Evolutionary conservation across 768 basidiomycete genomes (phyloP).

Genomic region (Agaricus subrufescens): DNA sequence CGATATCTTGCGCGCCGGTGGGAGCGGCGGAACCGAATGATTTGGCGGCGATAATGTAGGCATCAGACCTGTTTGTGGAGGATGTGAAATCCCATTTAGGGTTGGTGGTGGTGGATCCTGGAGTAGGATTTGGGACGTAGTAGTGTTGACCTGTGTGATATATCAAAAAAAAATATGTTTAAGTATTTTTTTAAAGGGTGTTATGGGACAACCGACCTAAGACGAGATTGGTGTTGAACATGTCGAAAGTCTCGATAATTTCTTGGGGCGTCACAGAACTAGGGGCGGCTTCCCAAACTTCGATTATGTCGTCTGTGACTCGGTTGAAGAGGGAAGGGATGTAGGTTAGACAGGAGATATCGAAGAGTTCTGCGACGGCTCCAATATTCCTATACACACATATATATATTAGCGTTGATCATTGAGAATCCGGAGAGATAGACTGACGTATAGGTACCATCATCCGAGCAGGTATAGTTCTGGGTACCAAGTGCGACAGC

Average conservation of each 20-base stretch:
- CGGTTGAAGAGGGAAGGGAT: conserved; percentile 20
- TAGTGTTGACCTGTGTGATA: conserved; percentile 40
- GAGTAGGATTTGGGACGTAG: conserved; percentile 40
- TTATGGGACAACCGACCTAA: conserved; percentile 22
- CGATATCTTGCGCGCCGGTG: too few species aligned
- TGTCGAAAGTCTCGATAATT: conserved; percentile 15
- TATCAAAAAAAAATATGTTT: too few species aligned
- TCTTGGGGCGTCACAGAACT: conserved; percentile 12
- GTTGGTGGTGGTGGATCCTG: conserved; percentile 27
- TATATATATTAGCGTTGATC: too few species aligned
- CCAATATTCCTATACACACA: conserved; percentile 35
- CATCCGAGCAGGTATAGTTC: not conserved
- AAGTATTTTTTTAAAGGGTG: too few species aligned
- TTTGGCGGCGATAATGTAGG: too few species aligned
- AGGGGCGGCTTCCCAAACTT: conserved; percentile 17
- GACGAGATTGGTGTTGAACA: conserved; percentile 14
- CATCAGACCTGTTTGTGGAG: too few species aligned
- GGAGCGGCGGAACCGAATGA: too few species aligned
- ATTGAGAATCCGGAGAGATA: not conserved
- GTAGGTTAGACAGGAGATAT: conserved; percentile 43
- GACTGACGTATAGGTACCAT: too few species aligned
- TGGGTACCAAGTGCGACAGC: not conserved
- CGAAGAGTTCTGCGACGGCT: conserved; percentile 49
- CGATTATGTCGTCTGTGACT: conserved; percentile 20
- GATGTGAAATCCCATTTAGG: conserved; percentile 50